Percentiles rank a stretch among this genome's conserved stretches.
These are phyloP conservation scores for Alternaria rosae DNA, from an alignment of 2,329 filamentous ascomycete genomes.

Conservation along the genomic window DNA sequence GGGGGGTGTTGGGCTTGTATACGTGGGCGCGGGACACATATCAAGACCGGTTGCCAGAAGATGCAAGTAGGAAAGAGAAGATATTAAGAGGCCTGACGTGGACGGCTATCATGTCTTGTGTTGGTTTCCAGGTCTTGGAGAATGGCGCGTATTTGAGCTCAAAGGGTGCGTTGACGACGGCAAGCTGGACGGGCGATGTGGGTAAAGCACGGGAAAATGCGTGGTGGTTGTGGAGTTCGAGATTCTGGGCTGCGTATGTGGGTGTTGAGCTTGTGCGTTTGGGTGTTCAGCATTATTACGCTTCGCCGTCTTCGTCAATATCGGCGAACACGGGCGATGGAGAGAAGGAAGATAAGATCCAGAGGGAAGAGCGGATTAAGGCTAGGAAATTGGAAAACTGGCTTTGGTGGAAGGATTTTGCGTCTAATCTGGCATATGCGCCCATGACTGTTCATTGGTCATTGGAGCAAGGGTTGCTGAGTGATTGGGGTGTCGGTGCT, in stretches of 20 bases:
- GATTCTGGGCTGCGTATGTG: constrained; percentile 83
- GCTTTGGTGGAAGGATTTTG: constrained; percentile 70
- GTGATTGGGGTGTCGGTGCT: constrained; percentile 65
- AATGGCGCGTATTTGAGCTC: constrained; percentile 79
- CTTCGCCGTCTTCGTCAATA: not conserved
- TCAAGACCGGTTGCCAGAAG: constrained; percentile 31
- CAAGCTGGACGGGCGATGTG: constrained; percentile 58
- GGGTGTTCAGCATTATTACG: constrained; percentile 48
- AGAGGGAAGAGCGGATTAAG: constrained; percentile 33
- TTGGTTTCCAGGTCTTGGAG: constrained; percentile 80
- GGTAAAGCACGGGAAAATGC: constrained; percentile 60
- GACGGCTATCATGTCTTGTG: constrained; percentile 71
- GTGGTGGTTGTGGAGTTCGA: constrained; percentile 75
- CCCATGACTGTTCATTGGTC: constrained; percentile 88
- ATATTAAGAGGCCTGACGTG: constrained; percentile 61
- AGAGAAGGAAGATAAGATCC: constrained; percentile 58
- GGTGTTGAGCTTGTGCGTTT: constrained; percentile 77
- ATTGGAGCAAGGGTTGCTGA: constrained; percentile 63
- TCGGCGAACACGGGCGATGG: constrained; percentile 38
- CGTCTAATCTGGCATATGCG: constrained; percentile 77
- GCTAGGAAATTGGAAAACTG: constrained; percentile 41
- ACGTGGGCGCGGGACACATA: constrained; percentile 64
- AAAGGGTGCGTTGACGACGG: constrained; percentile 69
- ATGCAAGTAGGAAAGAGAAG: constrained; percentile 38
- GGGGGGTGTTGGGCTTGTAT: constrained; percentile 78